Evolutionary conservation across 2,329 filamentous ascomycete genomes (phyloP), one percentile per base, ranked within the genome.

Genomic region (Fusarium camptoceras): DNA sequence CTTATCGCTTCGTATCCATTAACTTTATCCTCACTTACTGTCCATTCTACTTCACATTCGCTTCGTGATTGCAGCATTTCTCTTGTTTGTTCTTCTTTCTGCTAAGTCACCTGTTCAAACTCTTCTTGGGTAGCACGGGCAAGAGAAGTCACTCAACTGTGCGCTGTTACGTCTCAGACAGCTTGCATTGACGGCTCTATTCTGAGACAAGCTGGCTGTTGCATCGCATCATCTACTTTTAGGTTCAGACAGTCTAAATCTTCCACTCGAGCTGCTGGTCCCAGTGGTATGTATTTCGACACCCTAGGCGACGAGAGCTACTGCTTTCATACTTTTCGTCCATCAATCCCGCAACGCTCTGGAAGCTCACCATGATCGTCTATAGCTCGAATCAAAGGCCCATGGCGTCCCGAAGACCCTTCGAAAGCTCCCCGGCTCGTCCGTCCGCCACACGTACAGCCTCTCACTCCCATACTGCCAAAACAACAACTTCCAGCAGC

Each of bases 361-460:
- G 14, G 27, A 72, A 63, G 56, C 74, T 78, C 66, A 78, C 70
- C 47, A 76, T 77, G 70, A 76, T 76, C 9, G 62, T 73, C n/a
- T 71, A 72, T 55, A 76, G 72, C 62, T 65, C 72, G n/a, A 47
- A 57, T 9, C 65, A 75, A 56, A 66, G 71, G 68, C 70, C 70
- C 72, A 82, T 82, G 80, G 76, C 80, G 64, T 73, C 79, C 55
- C 74, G 65, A 66, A 74, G 64, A 64, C 65, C 76, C 53, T 68
- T 70, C 56, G 75, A 75, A 66, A 71, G 75, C 61, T 59, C 73
- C 16, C 70, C 73, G 57, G 72, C 74, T 73, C 79, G 78, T 34
- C 79, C 78, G 15, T 70, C 70, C 30, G 64, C 75, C 25, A 61
- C 73, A 42, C 77, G 80, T 14, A 69, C 74, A 39, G 61, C 77